Evolutionary conservation across 768 basidiomycete species (phyloP).

Genomic region (Leccinum arenicola): DNA sequence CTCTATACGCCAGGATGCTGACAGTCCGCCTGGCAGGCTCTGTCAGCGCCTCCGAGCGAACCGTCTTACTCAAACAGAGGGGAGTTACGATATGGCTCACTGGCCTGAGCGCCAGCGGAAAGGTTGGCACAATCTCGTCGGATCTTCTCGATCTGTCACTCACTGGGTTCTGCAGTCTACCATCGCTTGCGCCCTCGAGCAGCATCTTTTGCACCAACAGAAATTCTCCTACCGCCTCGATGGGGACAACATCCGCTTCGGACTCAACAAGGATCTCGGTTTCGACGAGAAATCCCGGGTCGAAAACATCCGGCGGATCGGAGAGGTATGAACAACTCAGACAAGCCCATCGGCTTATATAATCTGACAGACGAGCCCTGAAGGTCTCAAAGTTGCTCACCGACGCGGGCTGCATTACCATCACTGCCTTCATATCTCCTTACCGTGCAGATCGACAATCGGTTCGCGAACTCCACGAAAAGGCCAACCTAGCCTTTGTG

Average conservation of each 20-base stretch:
- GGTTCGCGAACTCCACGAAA: slow-evolving; percentile 79
- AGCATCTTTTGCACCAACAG: slow-evolving; percentile 83
- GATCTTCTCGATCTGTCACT: neutral
- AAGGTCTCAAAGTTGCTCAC: slow-evolving; percentile 95
- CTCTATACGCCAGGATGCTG: neutral
- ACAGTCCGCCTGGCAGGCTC: slow-evolving; percentile 50
- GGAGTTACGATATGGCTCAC: slow-evolving; percentile 97
- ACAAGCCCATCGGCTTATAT: neutral
- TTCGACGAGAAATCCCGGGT: slow-evolving; percentile 90
- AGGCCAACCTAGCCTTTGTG: slow-evolving; percentile 73
- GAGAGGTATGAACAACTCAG: slow-evolving; percentile 60
- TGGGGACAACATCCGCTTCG: slow-evolving; percentile 94
- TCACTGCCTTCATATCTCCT: slow-evolving; percentile 99
- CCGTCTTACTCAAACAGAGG: slow-evolving; percentile 65
- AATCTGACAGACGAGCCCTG: slow-evolving; percentile 7
- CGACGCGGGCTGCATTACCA: slow-evolving; percentile 77
- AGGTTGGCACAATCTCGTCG: slow-evolving; percentile 46
- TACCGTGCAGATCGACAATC: slow-evolving; percentile 82
- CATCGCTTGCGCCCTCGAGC: slow-evolving; percentile 94
- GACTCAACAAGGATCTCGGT: slow-evolving; percentile 94
- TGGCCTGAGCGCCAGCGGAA: slow-evolving; percentile 92
- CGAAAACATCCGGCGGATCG: slow-evolving; percentile 95
- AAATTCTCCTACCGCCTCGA: slow-evolving; percentile 91
- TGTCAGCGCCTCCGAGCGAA: slow-evolving; percentile 66
- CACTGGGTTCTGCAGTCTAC: slow-evolving; percentile 63